These are phyloP conservation scores for Tetrahymena malaccensis DNA, from an alignment of 73 alveolate species.

Conservation along the genomic window DNA sequence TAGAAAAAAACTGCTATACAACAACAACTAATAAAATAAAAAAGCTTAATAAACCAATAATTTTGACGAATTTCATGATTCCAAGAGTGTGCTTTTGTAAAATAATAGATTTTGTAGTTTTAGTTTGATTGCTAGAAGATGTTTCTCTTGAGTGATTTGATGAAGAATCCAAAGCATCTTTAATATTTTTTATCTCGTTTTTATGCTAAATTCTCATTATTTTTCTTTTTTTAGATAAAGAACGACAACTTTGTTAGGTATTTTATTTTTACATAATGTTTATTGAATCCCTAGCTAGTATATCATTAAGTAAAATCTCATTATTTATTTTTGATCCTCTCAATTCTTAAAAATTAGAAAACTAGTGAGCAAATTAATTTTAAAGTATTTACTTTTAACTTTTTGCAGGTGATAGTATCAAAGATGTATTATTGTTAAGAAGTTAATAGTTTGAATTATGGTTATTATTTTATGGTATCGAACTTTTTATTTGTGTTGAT, in stretches of 20 bases:
- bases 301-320: not conserved
- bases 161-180: not conserved
- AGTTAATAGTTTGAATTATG: not conserved
- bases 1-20: not conserved
- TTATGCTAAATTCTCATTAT: not conserved
- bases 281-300: not conserved
- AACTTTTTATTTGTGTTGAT: not conserved
- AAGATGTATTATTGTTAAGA: not conserved
- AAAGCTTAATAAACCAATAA: not conserved
- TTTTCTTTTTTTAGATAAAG: not conserved
- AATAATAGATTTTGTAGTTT: not conserved
- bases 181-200: not conserved
- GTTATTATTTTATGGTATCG: not conserved
- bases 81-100: not conserved
- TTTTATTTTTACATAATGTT: not conserved
- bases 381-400: not conserved
- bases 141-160: not conserved
- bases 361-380: not conserved
- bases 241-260: not conserved
- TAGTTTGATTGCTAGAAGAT: not conserved
- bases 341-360: not conserved
- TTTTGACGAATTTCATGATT: not conserved
- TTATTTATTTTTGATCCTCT: not conserved
- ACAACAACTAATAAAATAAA: not conserved
- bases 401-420: not conserved